Percentiles rank a stretch among this genome's conserved stretches.
phyloP scores from a whole-genome alignment of 2,329 filamentous ascomycete species.

The Botryotinia globosa region DNA sequence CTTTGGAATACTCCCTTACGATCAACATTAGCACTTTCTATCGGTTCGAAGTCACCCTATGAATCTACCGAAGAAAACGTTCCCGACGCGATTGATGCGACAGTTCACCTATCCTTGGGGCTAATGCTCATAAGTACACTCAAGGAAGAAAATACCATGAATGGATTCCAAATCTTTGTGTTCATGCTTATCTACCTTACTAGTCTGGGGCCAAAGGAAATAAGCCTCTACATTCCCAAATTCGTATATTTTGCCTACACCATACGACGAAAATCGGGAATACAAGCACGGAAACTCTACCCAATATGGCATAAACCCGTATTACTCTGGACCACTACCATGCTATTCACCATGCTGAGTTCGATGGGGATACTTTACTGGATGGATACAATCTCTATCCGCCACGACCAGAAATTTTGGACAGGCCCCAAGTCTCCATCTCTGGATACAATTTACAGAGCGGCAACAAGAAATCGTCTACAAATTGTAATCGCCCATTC shows the following conservation, averaged over 20 bases:
- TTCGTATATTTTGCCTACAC: slow-evolving; percentile 27
- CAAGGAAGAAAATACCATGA: slow-evolving; percentile 29
- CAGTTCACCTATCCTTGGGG: slow-evolving; percentile 31
- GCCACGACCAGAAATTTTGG: slow-evolving; percentile 28
- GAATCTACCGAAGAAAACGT: slow-evolving; percentile 30
- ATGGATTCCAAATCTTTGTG: slow-evolving; percentile 31
- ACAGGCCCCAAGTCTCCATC: slow-evolving; percentile 21
- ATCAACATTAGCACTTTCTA: slow-evolving; percentile 31
- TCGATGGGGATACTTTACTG: slow-evolving; percentile 31
- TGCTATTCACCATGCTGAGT: slow-evolving; percentile 28
- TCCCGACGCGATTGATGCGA: slow-evolving; percentile 28
- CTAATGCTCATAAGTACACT: slow-evolving; percentile 14
- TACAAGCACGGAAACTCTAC: slow-evolving; percentile 21
- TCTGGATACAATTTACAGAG: slow-evolving; percentile 31
- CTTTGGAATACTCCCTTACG: slow-evolving; percentile 31
- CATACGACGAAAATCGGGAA: slow-evolving; percentile 25
- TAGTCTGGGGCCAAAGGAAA: slow-evolving; percentile 33
- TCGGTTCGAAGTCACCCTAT: slow-evolving; percentile 25
- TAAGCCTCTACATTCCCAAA: slow-evolving; percentile 32
- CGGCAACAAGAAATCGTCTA: slow-evolving; percentile 29
- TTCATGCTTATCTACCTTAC: slow-evolving; percentile 32
- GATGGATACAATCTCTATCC: slow-evolving; percentile 31
- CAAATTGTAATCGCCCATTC: slow-evolving; percentile 36
- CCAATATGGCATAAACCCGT: slow-evolving; percentile 30
- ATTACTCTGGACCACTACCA: slow-evolving; percentile 28